Evolutionary conservation across 495 filamentous ascomycete species (phyloP), one percentile per base, ranked within the genome.

Genomic region (Pyronema omphalodes): DNA sequence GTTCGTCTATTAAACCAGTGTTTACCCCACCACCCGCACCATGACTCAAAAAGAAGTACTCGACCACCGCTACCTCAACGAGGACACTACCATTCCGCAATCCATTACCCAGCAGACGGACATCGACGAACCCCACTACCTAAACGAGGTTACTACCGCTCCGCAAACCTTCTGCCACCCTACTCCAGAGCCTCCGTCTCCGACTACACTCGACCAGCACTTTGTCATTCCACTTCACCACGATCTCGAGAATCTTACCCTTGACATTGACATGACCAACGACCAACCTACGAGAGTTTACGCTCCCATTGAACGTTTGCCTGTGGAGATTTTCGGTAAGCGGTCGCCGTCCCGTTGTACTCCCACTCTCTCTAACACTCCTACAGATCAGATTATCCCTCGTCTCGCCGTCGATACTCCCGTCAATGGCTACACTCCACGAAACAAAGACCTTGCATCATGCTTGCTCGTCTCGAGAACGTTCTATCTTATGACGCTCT

Each of bases 391-490:
- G 68, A 84, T 91, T 58, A 84, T 91, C 58, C 80, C 79, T 37
- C 73, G 82, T 44, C 71, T 93, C 33, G 81, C 79, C 9, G 64
- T 86, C 44, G 85, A 89, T 63, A 68, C 86, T 17, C 86, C 84
- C 8, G 80, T 84, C 51, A 83, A 86, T 68, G 83, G 81, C 39
- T 77, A 86, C 57, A 76, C 80, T 1, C 76, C 83, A 33, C 80
- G 86, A 37, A 93, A 93, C 67, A 76, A 84, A 48, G 86, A 93
- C 64, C 71, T 91, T 51, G 80, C 89, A 66, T 77, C 82, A 9
- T 76, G 87, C 58, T 70, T 93, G 37, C 70, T 89, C 34, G 79
- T 85, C 9, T 91, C 84, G 0, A 78, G 76, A 57, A 80, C 80
- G 18, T 69, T 91, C 60, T 83, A 89, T 64, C 75, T 77, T 12